These are phyloP conservation scores for Backusella mclennaniae DNA, from an alignment of 192 early-diverging fungal genomes.

Conservation along the genomic window DNA sequence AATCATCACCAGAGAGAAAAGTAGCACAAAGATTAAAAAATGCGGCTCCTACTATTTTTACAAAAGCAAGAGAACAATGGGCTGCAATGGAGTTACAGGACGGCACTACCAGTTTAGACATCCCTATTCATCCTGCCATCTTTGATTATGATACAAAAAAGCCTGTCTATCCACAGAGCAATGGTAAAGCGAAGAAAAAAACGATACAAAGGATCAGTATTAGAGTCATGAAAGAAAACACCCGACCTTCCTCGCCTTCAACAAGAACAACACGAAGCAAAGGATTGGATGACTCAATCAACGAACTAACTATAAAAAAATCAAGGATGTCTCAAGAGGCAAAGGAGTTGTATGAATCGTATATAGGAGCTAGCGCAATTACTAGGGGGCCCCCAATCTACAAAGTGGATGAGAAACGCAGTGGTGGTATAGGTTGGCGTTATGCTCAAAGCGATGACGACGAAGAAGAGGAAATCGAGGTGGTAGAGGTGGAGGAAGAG, in stretches of 20 bases:
- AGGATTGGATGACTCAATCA: not conserved
- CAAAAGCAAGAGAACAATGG: conserved; percentile 46
- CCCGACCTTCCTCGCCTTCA: not conserved
- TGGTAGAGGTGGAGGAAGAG: not conserved
- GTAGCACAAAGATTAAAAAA: conserved; percentile 54
- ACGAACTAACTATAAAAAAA: not conserved
- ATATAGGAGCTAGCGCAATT: not conserved
- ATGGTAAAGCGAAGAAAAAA: not conserved
- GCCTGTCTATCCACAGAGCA: not conserved
- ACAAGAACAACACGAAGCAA: not conserved
- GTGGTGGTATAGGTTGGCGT: not conserved
- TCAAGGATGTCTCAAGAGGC: not conserved
- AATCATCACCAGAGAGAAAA: conserved; percentile 66
- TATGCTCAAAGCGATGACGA: not conserved
- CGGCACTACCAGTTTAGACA: conserved; percentile 18
- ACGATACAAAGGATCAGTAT: no score
- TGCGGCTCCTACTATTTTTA: conserved; percentile 35
- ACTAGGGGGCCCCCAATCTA: not conserved
- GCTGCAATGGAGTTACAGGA: not conserved
- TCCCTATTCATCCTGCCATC: conserved; percentile 47
- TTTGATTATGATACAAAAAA: conserved; percentile 37
- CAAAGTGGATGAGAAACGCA: not conserved
- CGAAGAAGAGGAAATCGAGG: not conserved
- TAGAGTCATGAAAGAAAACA: not conserved
- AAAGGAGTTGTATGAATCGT: not conserved